Conservation (phyloP, 768 basidiomycete species). For the Rhodotorula toruloides region DNA sequence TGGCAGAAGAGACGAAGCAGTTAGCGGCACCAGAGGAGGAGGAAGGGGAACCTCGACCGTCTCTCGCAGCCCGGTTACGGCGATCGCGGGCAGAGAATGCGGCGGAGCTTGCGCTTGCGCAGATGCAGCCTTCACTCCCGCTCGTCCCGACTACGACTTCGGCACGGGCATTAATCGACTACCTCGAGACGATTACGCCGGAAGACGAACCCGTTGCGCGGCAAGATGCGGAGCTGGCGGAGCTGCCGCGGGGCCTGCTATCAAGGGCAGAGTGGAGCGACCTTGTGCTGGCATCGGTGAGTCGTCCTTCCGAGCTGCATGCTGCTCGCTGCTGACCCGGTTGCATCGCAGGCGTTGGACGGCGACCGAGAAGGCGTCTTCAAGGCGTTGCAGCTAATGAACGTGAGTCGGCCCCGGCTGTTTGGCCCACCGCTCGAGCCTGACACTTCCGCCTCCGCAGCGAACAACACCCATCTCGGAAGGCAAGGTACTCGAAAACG, state of each 20-base stretch:
- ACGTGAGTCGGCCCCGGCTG: slow-evolving; percentile 42
- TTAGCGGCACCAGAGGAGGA: not conserved
- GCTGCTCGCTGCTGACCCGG: not conserved
- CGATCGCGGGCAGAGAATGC: not conserved
- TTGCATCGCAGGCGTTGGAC: slow-evolving; percentile 50
- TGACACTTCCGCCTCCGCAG: slow-evolving; percentile 41
- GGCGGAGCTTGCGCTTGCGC: not conserved
- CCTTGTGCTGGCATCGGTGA: slow-evolving; percentile 55
- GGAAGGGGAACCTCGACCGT: not conserved
- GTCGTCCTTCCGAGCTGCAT: slow-evolving; percentile 36
- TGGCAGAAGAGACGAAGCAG: not conserved
- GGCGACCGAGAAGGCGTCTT: slow-evolving; percentile 56
- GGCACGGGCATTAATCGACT: not conserved
- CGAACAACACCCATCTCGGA: slow-evolving; percentile 51
- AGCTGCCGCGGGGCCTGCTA: slow-evolving; percentile 53
- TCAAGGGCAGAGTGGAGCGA: slow-evolving; percentile 57
- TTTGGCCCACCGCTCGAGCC: not conserved
- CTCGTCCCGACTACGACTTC: not conserved
- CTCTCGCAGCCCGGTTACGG: slow-evolving; percentile 9
- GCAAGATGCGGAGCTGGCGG: not conserved
- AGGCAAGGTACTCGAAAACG: slow-evolving; percentile 51
- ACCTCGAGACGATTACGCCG: not conserved
- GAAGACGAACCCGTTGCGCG: not conserved
- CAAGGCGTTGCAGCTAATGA: slow-evolving; percentile 56
- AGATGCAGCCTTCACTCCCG: not conserved